phyloP scores from a whole-genome alignment of 768 basidiomycete species.

The Boletus patriciae region DNA sequence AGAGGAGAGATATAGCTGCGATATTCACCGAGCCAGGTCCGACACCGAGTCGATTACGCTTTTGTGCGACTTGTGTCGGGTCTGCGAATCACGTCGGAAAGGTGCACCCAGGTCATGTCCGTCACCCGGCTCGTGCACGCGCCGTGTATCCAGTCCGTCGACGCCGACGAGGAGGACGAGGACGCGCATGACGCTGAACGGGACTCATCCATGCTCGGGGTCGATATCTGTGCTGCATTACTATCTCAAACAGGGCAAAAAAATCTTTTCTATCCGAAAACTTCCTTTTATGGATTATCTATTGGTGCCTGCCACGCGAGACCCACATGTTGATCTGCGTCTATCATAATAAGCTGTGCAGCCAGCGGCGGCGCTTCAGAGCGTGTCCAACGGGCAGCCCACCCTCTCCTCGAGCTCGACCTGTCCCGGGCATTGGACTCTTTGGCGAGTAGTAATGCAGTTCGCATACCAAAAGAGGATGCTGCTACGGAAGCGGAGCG shows the following conservation, averaged over 20 bases:
- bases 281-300: slow-evolving; percentile 21
- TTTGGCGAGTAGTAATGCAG: background rate
- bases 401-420: background rate
- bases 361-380: no score
- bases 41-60: slow-evolving; percentile 41
- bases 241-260: background rate
- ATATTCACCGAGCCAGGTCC: slow-evolving; percentile 42
- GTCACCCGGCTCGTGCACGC: background rate
- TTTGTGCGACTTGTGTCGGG: slow-evolving; percentile 17
- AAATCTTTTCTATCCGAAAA: slow-evolving; percentile 22
- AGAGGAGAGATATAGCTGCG: slow-evolving; percentile 23
- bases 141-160: background rate
- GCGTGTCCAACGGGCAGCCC: background rate
- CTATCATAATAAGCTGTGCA: slow-evolving; percentile 19
- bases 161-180: slow-evolving; percentile 9
- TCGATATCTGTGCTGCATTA: slow-evolving; percentile 1
- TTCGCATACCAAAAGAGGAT: slow-evolving; percentile 17
- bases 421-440: background rate
- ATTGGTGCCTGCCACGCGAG: slow-evolving; percentile 13
- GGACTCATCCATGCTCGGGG: slow-evolving; percentile 27
- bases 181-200: background rate
- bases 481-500: slow-evolving; percentile 21
- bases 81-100: slow-evolving; percentile 14
- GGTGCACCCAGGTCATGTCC: background rate
- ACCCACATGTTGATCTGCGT: slow-evolving; percentile 15